A percentile compares a stretch with the other conserved stretches of the same genome.
These are phyloP conservation scores for Hymenoscyphus infarciens DNA, from an alignment of 2,329 filamentous ascomycete species.

Conservation along the genomic window DNA sequence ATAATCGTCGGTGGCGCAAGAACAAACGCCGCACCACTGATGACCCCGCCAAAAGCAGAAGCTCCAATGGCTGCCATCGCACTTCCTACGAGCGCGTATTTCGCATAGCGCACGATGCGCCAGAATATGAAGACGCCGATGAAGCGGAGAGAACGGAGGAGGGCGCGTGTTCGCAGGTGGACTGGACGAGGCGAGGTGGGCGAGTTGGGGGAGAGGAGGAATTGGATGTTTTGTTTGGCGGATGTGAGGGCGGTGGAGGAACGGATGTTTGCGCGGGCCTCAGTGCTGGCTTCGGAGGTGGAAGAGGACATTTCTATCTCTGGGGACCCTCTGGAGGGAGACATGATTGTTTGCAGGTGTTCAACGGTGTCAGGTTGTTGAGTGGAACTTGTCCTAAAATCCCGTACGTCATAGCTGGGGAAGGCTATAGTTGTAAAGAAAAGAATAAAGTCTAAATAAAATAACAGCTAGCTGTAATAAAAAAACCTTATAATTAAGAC, in stretches of 20 bases:
- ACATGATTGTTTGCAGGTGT: constrained; percentile 21
- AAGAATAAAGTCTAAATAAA: too few relatives aligned
- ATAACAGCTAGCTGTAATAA: too few relatives aligned
- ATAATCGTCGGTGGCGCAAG: constrained; percentile 32
- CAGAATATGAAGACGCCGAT: constrained; percentile 34
- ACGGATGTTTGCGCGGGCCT: constrained; percentile 28
- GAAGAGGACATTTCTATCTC: neutral
- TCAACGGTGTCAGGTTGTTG: neutral
- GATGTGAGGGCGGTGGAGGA: constrained; percentile 31
- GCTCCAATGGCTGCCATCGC: constrained; percentile 32
- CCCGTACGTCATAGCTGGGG: too few relatives aligned
- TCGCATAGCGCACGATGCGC: constrained; percentile 35
- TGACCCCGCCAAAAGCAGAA: constrained; percentile 30
- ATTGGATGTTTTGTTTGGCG: constrained; percentile 30
- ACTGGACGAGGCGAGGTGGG: constrained; percentile 27
- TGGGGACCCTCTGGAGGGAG: constrained; percentile 20
- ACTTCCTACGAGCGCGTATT: constrained; percentile 32
- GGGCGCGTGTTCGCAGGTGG: constrained; percentile 32
- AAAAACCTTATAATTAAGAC: too few relatives aligned
- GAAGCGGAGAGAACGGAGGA: constrained; percentile 31
- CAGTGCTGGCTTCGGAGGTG: constrained; percentile 18
- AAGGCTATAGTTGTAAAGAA: too few relatives aligned
- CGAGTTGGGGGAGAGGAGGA: constrained; percentile 30
- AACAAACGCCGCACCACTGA: constrained; percentile 31
- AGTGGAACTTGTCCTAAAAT: too few relatives aligned